phyloP scores from a whole-genome alignment of 2,329 filamentous ascomycete species.

The Triangularia verruculosa region DNA sequence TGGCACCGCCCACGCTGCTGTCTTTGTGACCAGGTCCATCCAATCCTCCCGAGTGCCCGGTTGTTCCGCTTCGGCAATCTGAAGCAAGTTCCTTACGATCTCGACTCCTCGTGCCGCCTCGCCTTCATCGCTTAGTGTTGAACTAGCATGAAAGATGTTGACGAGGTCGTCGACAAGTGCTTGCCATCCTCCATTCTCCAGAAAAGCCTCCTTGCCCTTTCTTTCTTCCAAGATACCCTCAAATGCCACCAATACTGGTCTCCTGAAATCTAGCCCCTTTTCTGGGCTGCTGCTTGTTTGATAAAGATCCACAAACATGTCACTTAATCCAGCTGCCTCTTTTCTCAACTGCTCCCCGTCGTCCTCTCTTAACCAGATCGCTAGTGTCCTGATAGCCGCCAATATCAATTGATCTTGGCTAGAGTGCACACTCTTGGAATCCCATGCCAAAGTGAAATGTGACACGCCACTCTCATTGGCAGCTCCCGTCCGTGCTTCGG shows the following conservation, averaged over 20 bases:
- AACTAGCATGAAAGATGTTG: constrained; percentile 39
- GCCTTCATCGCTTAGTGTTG: constrained; percentile 27
- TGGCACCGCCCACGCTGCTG: constrained; percentile 48
- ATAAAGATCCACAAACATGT: constrained; percentile 64
- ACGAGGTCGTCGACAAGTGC: constrained; percentile 50
- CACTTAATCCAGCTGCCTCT: constrained; percentile 57
- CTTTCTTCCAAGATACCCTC: constrained; percentile 54
- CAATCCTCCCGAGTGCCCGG: constrained; percentile 50
- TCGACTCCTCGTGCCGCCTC: constrained; percentile 51
- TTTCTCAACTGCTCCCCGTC: constrained; percentile 57
- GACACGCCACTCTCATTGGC: constrained; percentile 37
- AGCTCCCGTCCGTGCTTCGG: constrained; percentile 48
- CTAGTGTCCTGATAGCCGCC: constrained; percentile 54
- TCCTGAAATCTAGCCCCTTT: constrained; percentile 50
- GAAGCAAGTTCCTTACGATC: constrained; percentile 54
- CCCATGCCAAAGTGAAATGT: constrained; percentile 54
- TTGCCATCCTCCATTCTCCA: constrained; percentile 53
- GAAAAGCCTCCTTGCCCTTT: constrained; percentile 47
- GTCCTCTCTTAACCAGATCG: constrained; percentile 68
- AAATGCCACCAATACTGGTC: constrained; percentile 56
- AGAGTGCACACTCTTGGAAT: constrained; percentile 50
- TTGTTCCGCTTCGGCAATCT: constrained; percentile 47
- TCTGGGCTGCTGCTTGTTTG: constrained; percentile 24
- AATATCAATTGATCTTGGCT: constrained; percentile 58
- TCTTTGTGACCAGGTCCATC: constrained; percentile 53